Conservation (phyloP, 352 stramenopile species). For the Globisporangium lucens region DNA sequence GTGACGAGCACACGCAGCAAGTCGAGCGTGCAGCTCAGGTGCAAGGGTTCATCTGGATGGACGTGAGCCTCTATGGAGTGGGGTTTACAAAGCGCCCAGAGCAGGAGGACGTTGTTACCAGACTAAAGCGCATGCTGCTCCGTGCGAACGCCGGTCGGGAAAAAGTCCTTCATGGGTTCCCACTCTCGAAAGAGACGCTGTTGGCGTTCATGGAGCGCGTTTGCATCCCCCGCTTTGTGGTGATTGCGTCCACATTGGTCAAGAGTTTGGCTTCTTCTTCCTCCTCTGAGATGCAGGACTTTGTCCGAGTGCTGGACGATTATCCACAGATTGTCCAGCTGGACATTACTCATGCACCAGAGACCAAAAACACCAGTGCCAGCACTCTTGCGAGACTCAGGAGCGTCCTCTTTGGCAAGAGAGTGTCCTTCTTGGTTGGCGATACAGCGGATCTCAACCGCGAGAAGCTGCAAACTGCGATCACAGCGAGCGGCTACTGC, state of each 20-base stretch:
- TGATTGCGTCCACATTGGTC: constrained; percentile 16
- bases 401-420: constrained; percentile 30
- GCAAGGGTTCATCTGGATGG: constrained; percentile 30
- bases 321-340: constrained; percentile 27
- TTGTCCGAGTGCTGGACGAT: constrained; percentile 22
- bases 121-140: constrained; percentile 24
- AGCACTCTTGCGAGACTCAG: constrained; percentile 14
- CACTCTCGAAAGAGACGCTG: constrained; percentile 18
- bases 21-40: background rate
- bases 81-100: background rate
- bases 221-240: constrained; percentile 21
- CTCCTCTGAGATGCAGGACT: constrained; percentile 9
- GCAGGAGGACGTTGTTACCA: background rate
- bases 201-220: constrained; percentile 20
- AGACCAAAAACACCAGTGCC: background rate
- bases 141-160: constrained; percentile 18
- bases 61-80: constrained; percentile 4
- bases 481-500: constrained; percentile 21
- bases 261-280: constrained; percentile 10
- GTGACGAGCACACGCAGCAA: background rate
- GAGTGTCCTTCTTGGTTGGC: constrained; percentile 29
- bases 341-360: constrained; percentile 18
- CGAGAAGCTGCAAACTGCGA: constrained; percentile 17
- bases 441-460: constrained; percentile 20
- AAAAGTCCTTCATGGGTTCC: constrained; percentile 36